These are phyloP conservation scores for Clavulina sp. DNA, from an alignment of 768 basidiomycete genomes.

Conservation along the genomic window DNA sequence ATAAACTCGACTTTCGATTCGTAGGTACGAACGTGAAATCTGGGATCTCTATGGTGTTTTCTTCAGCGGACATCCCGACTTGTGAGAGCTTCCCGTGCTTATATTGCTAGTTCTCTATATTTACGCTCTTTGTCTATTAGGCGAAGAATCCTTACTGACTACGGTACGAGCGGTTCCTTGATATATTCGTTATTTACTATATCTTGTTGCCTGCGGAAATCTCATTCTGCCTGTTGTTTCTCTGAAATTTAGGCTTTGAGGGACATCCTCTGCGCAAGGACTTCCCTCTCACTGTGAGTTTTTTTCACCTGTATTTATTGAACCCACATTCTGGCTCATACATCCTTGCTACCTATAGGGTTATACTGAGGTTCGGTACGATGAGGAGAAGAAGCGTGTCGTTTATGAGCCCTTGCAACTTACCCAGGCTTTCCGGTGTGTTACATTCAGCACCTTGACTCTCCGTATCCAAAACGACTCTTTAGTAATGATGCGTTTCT, in stretches of 20 bases:
- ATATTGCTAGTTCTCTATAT: background rate
- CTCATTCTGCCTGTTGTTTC: background rate
- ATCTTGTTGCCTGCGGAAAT: background rate
- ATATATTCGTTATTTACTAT: no score
- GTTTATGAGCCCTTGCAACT: constrained; percentile 96
- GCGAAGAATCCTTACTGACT: constrained; percentile 94
- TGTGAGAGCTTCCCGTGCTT: constrained; percentile 32
- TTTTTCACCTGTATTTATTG: background rate
- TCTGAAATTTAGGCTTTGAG: constrained; percentile 53
- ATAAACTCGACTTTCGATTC: background rate
- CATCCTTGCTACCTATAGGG: constrained; percentile 35
- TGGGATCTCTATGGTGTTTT: constrained; percentile 98
- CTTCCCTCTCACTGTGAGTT: constrained; percentile 82
- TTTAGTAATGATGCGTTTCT: no score
- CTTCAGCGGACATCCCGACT: constrained; percentile 90
- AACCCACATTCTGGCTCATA: background rate
- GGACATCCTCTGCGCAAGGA: constrained; percentile 96
- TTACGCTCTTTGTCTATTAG: constrained; percentile 23
- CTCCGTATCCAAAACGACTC: background rate
- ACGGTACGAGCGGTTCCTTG: constrained; percentile 36
- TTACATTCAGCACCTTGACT: background rate
- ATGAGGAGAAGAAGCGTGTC: constrained; percentile 92
- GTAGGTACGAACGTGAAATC: constrained; percentile 88
- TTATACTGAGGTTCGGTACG: constrained; percentile 96
- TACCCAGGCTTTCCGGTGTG: constrained; percentile 91